Percentiles rank a stretch among this genome's conserved stretches.
Conservation (phyloP, 2,329 filamentous ascomycete species). For the Thielaviopsis populi region DNA sequence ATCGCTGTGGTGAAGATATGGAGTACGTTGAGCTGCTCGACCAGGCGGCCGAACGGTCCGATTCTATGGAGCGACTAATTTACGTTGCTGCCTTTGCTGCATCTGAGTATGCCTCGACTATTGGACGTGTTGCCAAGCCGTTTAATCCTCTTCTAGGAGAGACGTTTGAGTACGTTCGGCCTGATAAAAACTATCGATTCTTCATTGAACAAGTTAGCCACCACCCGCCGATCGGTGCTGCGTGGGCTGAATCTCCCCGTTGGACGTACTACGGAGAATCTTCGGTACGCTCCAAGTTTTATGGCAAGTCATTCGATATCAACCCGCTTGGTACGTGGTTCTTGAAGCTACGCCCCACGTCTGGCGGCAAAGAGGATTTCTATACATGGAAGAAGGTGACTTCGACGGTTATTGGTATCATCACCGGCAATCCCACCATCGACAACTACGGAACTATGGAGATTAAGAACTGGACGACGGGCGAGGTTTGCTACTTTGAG, state of each 20-base stretch:
- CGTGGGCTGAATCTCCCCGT: constrained; percentile 77
- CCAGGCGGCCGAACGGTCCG: constrained; percentile 65
- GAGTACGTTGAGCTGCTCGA: constrained; percentile 92
- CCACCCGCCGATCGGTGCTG: constrained; percentile 86
- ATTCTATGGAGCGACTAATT: constrained; percentile 81
- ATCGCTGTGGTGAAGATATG: constrained; percentile 94
- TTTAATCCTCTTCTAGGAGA: constrained; percentile 95
- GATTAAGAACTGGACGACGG: constrained; percentile 92
- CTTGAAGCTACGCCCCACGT: constrained; percentile 60
- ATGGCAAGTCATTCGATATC: constrained; percentile 94
- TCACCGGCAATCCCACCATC: constrained; percentile 89
- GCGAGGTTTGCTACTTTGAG: constrained; percentile 74
- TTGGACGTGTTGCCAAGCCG: constrained; percentile 90
- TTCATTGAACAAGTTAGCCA: constrained; percentile 98
- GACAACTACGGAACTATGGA: constrained; percentile 98
- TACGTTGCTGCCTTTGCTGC: constrained; percentile 94
- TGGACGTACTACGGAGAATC: constrained; percentile 99
- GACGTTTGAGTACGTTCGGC: constrained; percentile 89
- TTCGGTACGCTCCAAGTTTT: constrained; percentile 89
- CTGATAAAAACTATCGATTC: constrained; percentile 95
- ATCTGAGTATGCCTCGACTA: constrained; percentile 92
- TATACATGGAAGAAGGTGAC: constrained; percentile 99
- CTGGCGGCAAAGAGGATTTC: constrained; percentile 65
- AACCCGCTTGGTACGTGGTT: constrained; percentile 97
- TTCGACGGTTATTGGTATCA: constrained; percentile 93